Evolutionary conservation across 306 rosid species (phyloP).

Genomic region (Cyclanthera cordifolia): DNA sequence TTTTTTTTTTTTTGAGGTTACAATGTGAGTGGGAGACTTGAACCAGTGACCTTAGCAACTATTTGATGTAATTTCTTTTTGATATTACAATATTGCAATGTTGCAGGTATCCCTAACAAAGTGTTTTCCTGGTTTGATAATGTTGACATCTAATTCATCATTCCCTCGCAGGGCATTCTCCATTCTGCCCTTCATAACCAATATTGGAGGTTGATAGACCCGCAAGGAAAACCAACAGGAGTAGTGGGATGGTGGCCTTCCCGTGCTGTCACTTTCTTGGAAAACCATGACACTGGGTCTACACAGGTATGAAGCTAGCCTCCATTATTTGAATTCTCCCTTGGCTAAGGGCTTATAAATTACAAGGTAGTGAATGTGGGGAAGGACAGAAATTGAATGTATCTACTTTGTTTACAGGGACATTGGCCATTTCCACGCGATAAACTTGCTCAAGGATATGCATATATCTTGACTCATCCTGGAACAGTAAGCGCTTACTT

Average conservation of each 20-base stretch:
- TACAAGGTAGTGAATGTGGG: neutral
- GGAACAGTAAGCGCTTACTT: conserved; percentile 55
- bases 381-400: neutral
- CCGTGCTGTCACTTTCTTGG: conserved; percentile 72
- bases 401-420: conserved; percentile 36
- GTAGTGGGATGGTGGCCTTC: conserved; percentile 93
- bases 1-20: too few relatives aligned
- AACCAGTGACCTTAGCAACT: too few relatives aligned
- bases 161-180: conserved; percentile 47
- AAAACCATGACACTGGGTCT: conserved; percentile 83
- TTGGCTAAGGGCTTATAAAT: neutral
- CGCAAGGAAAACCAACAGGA: conserved; percentile 72
- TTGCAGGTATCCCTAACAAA: too few relatives aligned
- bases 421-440: conserved; percentile 82
- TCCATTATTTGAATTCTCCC: neutral
- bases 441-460: conserved; percentile 70
- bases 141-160: conserved; percentile 1
- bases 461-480: conserved; percentile 73
- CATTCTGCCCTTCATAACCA: conserved; percentile 60
- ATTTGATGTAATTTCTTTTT: too few relatives aligned
- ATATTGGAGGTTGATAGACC: conserved; percentile 72
- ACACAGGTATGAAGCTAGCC: conserved; percentile 43
- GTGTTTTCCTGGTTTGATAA: neutral
- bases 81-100: too few relatives aligned
- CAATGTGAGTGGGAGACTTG: too few relatives aligned